These are phyloP conservation scores for Rhodomyrtus psidioides DNA, from an alignment of 441 rosid species.

Conservation along the genomic window DNA sequence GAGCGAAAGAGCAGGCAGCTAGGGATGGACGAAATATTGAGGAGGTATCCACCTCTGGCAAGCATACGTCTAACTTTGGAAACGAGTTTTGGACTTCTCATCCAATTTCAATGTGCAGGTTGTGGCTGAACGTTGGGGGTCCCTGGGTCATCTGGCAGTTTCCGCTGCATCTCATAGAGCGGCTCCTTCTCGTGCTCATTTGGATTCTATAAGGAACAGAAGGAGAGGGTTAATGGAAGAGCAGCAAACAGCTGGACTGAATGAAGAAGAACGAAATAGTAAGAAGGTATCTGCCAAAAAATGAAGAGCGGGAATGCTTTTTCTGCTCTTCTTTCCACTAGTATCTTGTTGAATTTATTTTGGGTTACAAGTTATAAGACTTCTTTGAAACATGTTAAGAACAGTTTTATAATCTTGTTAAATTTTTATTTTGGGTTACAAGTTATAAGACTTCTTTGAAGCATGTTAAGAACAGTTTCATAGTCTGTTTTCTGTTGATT, in stretches of 20 bases:
- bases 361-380: neutral
- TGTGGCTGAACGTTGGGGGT: constrained; percentile 69
- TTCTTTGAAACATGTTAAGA: neutral
- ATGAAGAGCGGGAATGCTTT: neutral
- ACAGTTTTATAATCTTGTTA: neutral
- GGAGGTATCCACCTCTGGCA: constrained; percentile 29
- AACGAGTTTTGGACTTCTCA: neutral
- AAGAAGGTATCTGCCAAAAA: constrained; percentile 31
- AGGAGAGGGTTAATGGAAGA: constrained; percentile 30
- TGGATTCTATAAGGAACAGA: constrained; percentile 68
- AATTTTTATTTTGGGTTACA: neutral
- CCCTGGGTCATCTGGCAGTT: constrained; percentile 68
- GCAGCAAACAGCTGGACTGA: constrained; percentile 9
- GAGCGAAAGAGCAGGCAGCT: constrained; percentile 85
- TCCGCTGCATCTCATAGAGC: constrained; percentile 56
- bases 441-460: neutral
- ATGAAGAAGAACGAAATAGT: constrained; percentile 27
- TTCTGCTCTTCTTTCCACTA: neutral
- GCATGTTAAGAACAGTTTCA: neutral
- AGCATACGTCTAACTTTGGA: neutral
- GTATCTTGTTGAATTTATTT: neutral
- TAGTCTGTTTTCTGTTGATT: neutral
- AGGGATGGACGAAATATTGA: constrained; percentile 65
- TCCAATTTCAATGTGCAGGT: constrained; percentile 40
- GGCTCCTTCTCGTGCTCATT: constrained; percentile 85